Base-by-base conservation (phyloP, 371 early-diverging fungal species). In the Mortierella sp. region DNA sequence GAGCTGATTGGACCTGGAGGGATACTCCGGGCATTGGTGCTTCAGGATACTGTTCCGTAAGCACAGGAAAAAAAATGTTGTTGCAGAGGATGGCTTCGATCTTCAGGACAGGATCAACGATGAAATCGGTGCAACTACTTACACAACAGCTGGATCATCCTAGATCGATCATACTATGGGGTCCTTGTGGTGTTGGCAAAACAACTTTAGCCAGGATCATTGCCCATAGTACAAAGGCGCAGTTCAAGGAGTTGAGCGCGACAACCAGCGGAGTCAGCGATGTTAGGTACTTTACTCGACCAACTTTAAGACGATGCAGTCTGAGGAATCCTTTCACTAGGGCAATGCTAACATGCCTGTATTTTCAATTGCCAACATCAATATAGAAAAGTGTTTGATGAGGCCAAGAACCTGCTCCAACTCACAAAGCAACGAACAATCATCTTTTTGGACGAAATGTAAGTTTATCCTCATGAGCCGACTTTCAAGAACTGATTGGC, bases 141-240 rank as follows among this genome's bases (percentile, higher is more conserved):
- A 21, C 28, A 34, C 18, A 4, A 13, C n/a, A 26, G 38, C 21
- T 38, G 39, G n/a, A 24, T 30, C 27, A 6, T 52, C 27, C 30
- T 66, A 68, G 78, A 46, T 80, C 85, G n/a, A 80, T 85, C 71
- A 80, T 90, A 27, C 67, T 87, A 23, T 91, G 91, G 91, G 93
- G 94, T 5, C 90, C 91, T 13, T 93, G 95, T 3, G 96, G 95
- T 0, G 84, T 87, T 21, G 96, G 96, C n/a, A 96, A 95, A 61
- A 95, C 95, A 0, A 92, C 93, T 0, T 69, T 93, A 12, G 95
- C 93, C 3, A 74, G 87, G 21, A 88, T 92, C 41, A 89, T 92
- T 38, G 90, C 91, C 1, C 84, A 86, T 46, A 76, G 78, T 54
- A 89, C 90, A 0, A 83, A 83, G 59, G 83, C 90, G 0, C 81